A percentile compares a stretch with the other conserved stretches of the same genome.
Evolutionary conservation across 805 yeast genomes (phyloP).

Genomic region (Helenozyma baotianmanensis): DNA sequence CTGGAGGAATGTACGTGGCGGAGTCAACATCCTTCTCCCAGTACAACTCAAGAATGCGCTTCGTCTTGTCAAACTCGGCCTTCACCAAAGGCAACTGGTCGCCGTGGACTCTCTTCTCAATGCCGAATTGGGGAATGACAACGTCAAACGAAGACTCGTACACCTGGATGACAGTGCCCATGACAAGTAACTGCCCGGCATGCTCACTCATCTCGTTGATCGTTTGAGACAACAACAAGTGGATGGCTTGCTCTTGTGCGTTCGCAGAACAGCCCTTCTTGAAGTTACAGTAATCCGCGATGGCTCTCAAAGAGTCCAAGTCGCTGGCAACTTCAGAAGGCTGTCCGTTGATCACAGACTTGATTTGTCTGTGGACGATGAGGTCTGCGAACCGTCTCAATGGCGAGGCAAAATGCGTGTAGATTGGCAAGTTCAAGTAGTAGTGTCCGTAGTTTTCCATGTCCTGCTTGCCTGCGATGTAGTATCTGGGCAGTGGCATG

Average conservation of each 20-base stretch:
- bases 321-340: slow-evolving; percentile 38
- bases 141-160: slow-evolving; percentile 96
- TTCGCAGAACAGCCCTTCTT: slow-evolving; percentile 89
- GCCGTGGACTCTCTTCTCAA: slow-evolving; percentile 94
- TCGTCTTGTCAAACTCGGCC: slow-evolving; percentile 80
- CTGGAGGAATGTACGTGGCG: slow-evolving; percentile 88
- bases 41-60: slow-evolving; percentile 68
- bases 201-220: slow-evolving; percentile 66
- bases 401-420: slow-evolving; percentile 93
- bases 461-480: slow-evolving; percentile 82
- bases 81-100: slow-evolving; percentile 90
- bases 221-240: slow-evolving; percentile 76
- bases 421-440: slow-evolving; percentile 75
- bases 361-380: slow-evolving; percentile 88
- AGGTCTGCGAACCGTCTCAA: slow-evolving; percentile 88
- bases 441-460: slow-evolving; percentile 76
- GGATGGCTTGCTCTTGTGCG: slow-evolving; percentile 95
- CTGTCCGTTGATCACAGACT: slow-evolving; percentile 48
- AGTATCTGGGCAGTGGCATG: slow-evolving; percentile 81
- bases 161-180: slow-evolving; percentile 86
- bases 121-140: slow-evolving; percentile 86
- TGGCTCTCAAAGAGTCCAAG: slow-evolving; percentile 66
- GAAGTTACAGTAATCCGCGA: slow-evolving; percentile 91
- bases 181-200: slow-evolving; percentile 77
- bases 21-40: slow-evolving; percentile 95